Evolutionary conservation across 345 rosid genomes (phyloP).

Genomic region (Adansonia digitata): DNA sequence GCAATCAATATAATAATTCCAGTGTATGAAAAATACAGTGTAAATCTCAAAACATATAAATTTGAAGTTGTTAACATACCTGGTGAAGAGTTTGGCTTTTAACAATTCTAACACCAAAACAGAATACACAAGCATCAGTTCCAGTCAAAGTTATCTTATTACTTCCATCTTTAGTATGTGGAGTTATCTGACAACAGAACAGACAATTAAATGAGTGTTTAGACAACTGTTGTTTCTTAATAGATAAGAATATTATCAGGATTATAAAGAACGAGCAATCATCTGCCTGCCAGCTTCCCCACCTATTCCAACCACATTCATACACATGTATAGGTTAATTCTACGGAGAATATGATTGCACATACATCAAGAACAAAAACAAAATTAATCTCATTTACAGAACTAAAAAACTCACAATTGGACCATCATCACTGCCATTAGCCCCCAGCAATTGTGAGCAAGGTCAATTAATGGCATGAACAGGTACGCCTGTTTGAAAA

Average conservation of each 20-base stretch:
- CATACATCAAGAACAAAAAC: not conserved
- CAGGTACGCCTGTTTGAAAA: not conserved
- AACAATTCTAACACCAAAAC: slow-evolving; percentile 84
- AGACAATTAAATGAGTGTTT: not conserved
- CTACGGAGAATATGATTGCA: not conserved
- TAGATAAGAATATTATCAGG: not conserved
- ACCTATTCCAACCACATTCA: not conserved
- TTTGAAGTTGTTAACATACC: slow-evolving; percentile 34
- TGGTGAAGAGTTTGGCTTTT: slow-evolving; percentile 73
- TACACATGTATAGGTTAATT: not conserved
- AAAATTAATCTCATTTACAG: not conserved
- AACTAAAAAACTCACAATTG: slow-evolving; percentile 18
- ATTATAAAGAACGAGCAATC: not conserved
- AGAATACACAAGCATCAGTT: slow-evolving; percentile 80
- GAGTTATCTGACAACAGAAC: slow-evolving; percentile 56
- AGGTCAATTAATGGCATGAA: not conserved
- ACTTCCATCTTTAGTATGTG: slow-evolving; percentile 63
- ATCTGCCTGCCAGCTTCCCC: not conserved
- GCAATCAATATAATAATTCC: too few relatives aligned
- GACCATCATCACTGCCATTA: not conserved
- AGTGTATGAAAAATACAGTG: not conserved
- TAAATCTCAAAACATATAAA: not conserved
- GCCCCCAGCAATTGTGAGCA: not conserved
- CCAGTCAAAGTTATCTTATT: slow-evolving; percentile 80
- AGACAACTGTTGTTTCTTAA: not conserved